Percentiles rank a stretch among this genome's conserved stretches.
These are phyloP conservation scores for Brettanomyces naardenensis DNA, from an alignment of 805 yeast species.

Conservation along the genomic window DNA sequence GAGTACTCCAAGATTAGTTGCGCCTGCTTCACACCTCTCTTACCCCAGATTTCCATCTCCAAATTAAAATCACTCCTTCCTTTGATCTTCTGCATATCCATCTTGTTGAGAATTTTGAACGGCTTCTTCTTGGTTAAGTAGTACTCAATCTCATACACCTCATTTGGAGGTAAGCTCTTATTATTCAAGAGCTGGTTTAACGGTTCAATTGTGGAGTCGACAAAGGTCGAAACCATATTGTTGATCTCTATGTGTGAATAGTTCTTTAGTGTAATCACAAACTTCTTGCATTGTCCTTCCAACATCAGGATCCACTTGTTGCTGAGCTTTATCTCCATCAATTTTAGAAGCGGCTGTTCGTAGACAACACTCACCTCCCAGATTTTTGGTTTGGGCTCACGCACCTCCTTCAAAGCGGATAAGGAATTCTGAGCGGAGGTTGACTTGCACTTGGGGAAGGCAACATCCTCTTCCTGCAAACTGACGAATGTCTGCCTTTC, in stretches of 20 bases:
- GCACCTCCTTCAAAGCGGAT: too few species aligned
- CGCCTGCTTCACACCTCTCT: slow-evolving; percentile 64
- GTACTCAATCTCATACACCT: slow-evolving; percentile 70
- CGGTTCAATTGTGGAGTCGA: slow-evolving; percentile 68
- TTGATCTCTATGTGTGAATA: slow-evolving; percentile 49
- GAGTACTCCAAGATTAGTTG: slow-evolving; percentile 61
- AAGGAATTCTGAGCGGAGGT: slow-evolving; percentile 2
- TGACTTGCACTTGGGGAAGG: slow-evolving; percentile 1
- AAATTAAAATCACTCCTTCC: slow-evolving; percentile 34
- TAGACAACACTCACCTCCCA: slow-evolving; percentile 25
- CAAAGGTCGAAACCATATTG: slow-evolving; percentile 50
- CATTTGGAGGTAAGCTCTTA: slow-evolving; percentile 45
- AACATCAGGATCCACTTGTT: slow-evolving; percentile 68
- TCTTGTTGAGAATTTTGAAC: slow-evolving; percentile 42
- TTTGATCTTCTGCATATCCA: slow-evolving; percentile 31
- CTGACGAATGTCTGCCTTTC: slow-evolving; percentile 31
- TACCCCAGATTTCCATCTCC: slow-evolving; percentile 57
- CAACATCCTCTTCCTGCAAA: not conserved
- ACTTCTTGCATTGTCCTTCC: slow-evolving; percentile 61
- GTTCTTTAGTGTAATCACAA: slow-evolving; percentile 49
- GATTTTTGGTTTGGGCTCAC: slow-evolving; percentile 15
- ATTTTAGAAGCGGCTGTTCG: slow-evolving; percentile 53
- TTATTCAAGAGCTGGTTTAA: slow-evolving; percentile 44
- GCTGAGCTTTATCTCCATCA: slow-evolving; percentile 43
- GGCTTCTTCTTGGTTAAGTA: slow-evolving; percentile 52